A percentile compares a stretch with the other conserved stretches of the same genome.
Conservation (phyloP, 345 rosid species). For the Hirschfeldia incana region DNA sequence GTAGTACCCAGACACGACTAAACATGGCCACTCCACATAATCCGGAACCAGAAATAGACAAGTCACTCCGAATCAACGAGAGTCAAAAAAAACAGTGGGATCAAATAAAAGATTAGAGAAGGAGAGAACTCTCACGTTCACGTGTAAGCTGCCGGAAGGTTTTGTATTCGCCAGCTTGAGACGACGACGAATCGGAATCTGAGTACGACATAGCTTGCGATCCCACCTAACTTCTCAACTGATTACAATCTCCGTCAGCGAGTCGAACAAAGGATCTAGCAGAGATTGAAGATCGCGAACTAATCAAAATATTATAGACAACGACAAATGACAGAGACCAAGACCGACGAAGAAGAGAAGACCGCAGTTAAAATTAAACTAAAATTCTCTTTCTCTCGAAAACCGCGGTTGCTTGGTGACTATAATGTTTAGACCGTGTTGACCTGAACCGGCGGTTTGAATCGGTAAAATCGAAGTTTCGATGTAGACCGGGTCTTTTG, state of each 20-base stretch:
- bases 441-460: constrained; percentile 38
- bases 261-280: constrained; percentile 43
- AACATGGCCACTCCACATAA: no score
- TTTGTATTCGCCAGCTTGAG: constrained; percentile 70
- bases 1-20: no score
- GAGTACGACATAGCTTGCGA: constrained; percentile 73
- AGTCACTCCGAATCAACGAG: constrained; percentile 21
- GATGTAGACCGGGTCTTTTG: constrained; percentile 22
- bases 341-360: constrained; percentile 16
- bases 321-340: constrained; percentile 24
- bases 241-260: constrained; percentile 29
- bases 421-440: constrained; percentile 25
- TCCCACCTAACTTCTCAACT: constrained; percentile 15
- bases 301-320: constrained; percentile 30
- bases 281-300: constrained; percentile 32
- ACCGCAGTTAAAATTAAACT: not conserved
- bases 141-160: constrained; percentile 81
- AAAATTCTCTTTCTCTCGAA: not conserved
- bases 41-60: no score
- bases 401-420: constrained; percentile 8
- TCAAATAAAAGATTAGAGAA: not conserved
- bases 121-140: constrained; percentile 68
- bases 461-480: constrained; percentile 27
- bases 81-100: constrained; percentile 24
- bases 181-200: constrained; percentile 83